phyloP scores from a whole-genome alignment of 441 rosid species.

The Aleurites moluccanus region DNA sequence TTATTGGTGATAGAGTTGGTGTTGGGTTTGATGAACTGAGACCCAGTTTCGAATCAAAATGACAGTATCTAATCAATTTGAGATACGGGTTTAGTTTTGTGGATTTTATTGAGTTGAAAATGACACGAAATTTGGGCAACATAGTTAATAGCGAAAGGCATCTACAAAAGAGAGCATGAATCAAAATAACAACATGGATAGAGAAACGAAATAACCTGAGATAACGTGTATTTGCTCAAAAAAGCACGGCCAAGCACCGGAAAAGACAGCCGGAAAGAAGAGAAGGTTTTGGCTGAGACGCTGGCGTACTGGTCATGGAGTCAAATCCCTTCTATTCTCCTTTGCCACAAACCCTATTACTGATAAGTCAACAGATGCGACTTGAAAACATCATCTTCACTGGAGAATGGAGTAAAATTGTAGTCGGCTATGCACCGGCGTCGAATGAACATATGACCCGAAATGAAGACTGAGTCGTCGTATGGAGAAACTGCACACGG shows the following conservation, averaged over 20 bases:
- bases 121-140: constrained; percentile 22
- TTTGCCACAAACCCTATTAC: too few species aligned
- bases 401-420: too few species aligned
- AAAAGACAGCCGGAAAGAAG: background rate
- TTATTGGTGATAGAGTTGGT: constrained; percentile 23
- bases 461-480: too few species aligned
- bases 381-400: too few species aligned
- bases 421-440: too few species aligned
- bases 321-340: too few species aligned
- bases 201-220: background rate
- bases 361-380: too few species aligned
- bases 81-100: constrained; percentile 20
- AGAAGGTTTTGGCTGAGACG: background rate
- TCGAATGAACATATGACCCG: too few species aligned
- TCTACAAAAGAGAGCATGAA: background rate
- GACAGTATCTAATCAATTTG: constrained; percentile 22
- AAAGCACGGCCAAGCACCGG: background rate
- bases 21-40: constrained; percentile 30
- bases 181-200: background rate
- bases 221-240: background rate
- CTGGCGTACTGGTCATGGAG: background rate
- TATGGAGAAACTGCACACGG: too few species aligned
- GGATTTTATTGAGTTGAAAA: constrained; percentile 6
- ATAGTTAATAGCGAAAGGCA: background rate
- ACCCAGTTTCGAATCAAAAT: constrained; percentile 28